Base-by-base conservation (phyloP, 352 stramenopile genomes). In the Globisporangium abappressorium region DNA sequence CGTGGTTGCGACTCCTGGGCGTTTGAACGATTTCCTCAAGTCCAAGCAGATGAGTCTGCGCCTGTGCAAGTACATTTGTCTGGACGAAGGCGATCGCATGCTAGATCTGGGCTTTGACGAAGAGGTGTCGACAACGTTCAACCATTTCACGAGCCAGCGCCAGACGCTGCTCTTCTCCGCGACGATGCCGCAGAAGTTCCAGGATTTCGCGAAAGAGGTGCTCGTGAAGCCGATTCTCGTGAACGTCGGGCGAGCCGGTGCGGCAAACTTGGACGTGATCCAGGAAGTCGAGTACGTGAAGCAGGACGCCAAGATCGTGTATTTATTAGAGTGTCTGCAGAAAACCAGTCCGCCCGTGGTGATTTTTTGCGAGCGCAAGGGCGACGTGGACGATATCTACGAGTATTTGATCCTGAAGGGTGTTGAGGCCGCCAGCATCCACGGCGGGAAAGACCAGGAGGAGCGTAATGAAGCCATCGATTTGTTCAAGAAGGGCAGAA, bases 211-310 rank as follows among this genome's bases (percentile, higher is more conserved):
- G 28, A 98, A 98, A 72, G 80, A 95, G 67, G 87, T 95, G 70
- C 81, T 99, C 15, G 94, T 99, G 9, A 89, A 96, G 58, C 97
- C 98, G 1, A 90, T 99, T 34, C 85, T 99, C 14, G 97, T 99
- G n/a, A 99, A 99, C 78, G 97, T 99, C 14, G 97, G 97, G 20
- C 90, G 98, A 22, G 97, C 97, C 5, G 98, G 98, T 68, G 98
- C 98, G 9, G 97, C 98, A 20, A 99, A 99, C 75, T 75, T 99
- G 36, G 97, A 99, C 81, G 97, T 99, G 46, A 99, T 99, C 71
- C 97, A 99, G 76, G 97, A 99, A 70, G 97, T 99, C 47, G 97
- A 99, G 78, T 99, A 99, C 76, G 97, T 99, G 12, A 99, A 99
- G 74, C 92, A 99, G 70, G 98, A 99, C 71, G 97, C 97, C 28